phyloP scores from a whole-genome alignment of 1,139 yeast genomes.

The Geotrichum phurueaensis region DNA sequence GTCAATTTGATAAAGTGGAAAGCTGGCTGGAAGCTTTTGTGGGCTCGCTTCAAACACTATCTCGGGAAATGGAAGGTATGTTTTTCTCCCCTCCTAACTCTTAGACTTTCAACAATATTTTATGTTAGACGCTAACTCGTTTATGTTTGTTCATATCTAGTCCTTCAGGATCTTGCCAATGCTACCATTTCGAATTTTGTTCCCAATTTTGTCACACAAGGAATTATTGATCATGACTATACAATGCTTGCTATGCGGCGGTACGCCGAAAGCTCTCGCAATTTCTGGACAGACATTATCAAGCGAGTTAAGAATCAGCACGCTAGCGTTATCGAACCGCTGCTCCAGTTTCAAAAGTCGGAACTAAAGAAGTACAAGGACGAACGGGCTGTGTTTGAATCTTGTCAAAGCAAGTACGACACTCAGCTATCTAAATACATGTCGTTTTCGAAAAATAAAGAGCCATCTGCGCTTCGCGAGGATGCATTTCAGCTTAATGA shows the following conservation, averaged over 20 bases:
- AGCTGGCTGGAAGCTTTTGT: slow-evolving; percentile 62
- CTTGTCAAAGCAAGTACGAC: slow-evolving; percentile 65
- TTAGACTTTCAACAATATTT: background rate
- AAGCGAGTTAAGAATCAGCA: slow-evolving; percentile 43
- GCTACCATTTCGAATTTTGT: slow-evolving; percentile 35
- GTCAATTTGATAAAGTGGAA: slow-evolving; percentile 60
- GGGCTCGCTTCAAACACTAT: slow-evolving; percentile 49
- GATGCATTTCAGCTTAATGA: slow-evolving; percentile 73
- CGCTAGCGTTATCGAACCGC: slow-evolving; percentile 39
- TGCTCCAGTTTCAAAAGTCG: slow-evolving; percentile 41
- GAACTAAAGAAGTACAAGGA: slow-evolving; percentile 52
- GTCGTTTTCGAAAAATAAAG: slow-evolving; percentile 54
- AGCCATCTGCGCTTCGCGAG: slow-evolving; percentile 60
- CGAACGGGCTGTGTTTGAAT: slow-evolving; percentile 53
- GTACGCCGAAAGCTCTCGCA: slow-evolving; percentile 52
- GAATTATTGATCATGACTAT: slow-evolving; percentile 67
- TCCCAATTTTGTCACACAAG: slow-evolving; percentile 59
- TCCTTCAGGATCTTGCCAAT: slow-evolving; percentile 37
- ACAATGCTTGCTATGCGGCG: slow-evolving; percentile 57
- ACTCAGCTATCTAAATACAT: slow-evolving; percentile 50
- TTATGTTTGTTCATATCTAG: slow-evolving; percentile 14
- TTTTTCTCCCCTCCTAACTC: background rate
- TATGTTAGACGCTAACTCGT: background rate
- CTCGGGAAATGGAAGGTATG: slow-evolving; percentile 48
- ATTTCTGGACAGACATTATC: slow-evolving; percentile 48